Percentiles rank a stretch among this genome's conserved stretches.
Conservation (phyloP, 768 basidiomycete genomes). For the Tylopilus balloui region DNA sequence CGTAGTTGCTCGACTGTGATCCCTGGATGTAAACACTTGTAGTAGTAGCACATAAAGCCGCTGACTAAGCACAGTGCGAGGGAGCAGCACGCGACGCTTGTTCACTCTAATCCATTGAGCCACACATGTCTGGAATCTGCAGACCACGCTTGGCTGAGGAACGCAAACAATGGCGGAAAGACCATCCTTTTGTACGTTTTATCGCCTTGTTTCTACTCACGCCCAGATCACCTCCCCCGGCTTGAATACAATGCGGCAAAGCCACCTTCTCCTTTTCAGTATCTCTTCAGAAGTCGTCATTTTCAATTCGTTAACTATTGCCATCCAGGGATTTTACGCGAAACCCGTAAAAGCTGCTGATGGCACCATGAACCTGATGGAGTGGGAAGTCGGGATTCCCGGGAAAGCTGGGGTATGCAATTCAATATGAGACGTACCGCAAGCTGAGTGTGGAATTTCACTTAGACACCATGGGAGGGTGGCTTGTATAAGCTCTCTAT, state of each 20-base stretch:
- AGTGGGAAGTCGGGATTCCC: conserved; percentile 99
- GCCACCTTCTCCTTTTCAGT: neutral
- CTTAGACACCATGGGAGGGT: conserved; percentile 93
- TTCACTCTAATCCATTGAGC: conserved; percentile 1
- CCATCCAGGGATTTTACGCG: conserved; percentile 88
- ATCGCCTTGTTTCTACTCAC: neutral
- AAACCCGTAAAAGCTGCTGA: conserved; percentile 87
- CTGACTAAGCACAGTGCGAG: conserved; percentile 19
- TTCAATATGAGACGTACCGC: conserved; percentile 6
- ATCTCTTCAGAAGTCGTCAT: neutral
- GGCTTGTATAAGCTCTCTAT: conserved; percentile 93
- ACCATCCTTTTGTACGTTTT: conserved; percentile 90
- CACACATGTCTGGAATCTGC: conserved; percentile 79
- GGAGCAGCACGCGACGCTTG: neutral
- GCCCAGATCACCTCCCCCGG: conserved; percentile 1
- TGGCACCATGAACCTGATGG: conserved; percentile 93
- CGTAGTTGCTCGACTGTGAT: neutral
- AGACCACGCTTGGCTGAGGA: conserved; percentile 92
- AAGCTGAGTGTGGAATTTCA: conserved; percentile 12
- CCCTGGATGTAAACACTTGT: too few relatives aligned
- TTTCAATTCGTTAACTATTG: conserved; percentile 4
- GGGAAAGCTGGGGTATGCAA: conserved; percentile 79
- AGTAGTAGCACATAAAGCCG: neutral
- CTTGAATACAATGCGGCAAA: conserved; percentile 1
- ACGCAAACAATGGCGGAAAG: conserved; percentile 98